Percentiles rank a stretch among this genome's conserved stretches.
These are phyloP conservation scores for Ajuga reptans DNA, from an alignment of 305 asterid species.

Conservation along the genomic window DNA sequence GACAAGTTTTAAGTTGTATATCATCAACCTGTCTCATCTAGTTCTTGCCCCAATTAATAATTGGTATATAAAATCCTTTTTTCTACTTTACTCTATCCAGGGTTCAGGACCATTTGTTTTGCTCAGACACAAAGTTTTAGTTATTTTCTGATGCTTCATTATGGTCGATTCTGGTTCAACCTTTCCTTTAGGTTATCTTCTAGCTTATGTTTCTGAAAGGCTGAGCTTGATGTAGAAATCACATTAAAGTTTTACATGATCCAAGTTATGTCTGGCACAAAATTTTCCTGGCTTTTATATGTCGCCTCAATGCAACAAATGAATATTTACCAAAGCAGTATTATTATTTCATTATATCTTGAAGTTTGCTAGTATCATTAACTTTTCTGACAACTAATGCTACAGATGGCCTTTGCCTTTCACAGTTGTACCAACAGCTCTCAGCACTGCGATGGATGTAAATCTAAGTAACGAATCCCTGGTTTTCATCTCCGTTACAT, in stretches of 20 bases:
- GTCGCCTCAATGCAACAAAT: background rate
- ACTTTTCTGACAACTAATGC: constrained; percentile 84
- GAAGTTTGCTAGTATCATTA: constrained; percentile 35
- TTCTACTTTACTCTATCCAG: background rate
- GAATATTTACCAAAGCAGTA: background rate
- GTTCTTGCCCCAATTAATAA: constrained; percentile 1
- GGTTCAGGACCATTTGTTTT: background rate
- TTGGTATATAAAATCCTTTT: background rate
- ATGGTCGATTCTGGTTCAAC: background rate
- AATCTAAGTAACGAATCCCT: constrained; percentile 95
- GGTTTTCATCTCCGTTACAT: constrained; percentile 97
- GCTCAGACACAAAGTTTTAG: background rate
- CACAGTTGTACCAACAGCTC: constrained; percentile 99
- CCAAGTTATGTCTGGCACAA: background rate
- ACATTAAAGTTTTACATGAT: constrained; percentile 3
- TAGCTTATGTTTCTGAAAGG: no score
- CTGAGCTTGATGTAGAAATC: background rate
- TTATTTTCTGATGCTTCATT: background rate
- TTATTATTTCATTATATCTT: background rate
- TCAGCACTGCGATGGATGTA: constrained; percentile 95
- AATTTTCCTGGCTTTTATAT: background rate
- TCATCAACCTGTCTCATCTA: background rate
- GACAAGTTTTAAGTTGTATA: background rate
- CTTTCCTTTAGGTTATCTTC: background rate
- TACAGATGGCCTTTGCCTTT: constrained; percentile 91